Evolutionary conservation across 192 early-diverging fungal genomes (phyloP).

Genomic region (Fimicolochytrium jonesii): DNA sequence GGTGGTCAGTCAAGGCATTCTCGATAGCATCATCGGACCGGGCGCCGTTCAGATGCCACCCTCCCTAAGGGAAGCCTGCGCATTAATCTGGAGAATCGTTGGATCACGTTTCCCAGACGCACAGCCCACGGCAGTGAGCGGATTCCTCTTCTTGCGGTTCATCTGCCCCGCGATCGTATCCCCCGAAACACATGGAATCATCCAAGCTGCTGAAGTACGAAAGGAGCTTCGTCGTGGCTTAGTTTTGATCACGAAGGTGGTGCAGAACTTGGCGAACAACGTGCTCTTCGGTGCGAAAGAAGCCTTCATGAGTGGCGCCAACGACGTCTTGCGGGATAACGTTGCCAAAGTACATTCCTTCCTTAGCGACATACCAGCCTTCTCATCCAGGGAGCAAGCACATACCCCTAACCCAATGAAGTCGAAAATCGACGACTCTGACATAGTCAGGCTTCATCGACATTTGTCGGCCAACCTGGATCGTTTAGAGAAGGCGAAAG

Average conservation of each 20-base stretch:
- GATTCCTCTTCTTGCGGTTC: constrained; percentile 94
- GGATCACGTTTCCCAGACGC: constrained; percentile 78
- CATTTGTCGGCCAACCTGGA: constrained; percentile 40
- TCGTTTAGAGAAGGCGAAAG: too few relatives aligned
- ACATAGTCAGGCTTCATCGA: constrained; percentile 37
- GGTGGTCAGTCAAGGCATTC: constrained; percentile 66
- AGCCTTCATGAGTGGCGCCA: constrained; percentile 88
- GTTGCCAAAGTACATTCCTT: constrained; percentile 75
- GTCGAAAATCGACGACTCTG: too few relatives aligned
- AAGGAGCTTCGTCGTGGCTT: constrained; percentile 81
- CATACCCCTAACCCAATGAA: neutral
- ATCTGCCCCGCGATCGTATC: constrained; percentile 93
- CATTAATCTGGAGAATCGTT: constrained; percentile 72
- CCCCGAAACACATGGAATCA: constrained; percentile 77
- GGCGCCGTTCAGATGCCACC: constrained; percentile 67
- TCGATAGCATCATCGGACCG: constrained; percentile 74
- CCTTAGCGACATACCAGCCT: constrained; percentile 77
- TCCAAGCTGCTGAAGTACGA: constrained; percentile 51
- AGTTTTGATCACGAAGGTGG: constrained; percentile 88
- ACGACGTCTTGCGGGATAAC: constrained; percentile 82
- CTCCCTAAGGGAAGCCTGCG: constrained; percentile 75
- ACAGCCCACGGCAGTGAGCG: constrained; percentile 83
- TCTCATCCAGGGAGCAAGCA: constrained; percentile 9
- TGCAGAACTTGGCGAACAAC: constrained; percentile 95
- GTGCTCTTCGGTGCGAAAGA: constrained; percentile 92